Conservation (phyloP, 306 rosid species). For the Gleditsia sinensis region DNA sequence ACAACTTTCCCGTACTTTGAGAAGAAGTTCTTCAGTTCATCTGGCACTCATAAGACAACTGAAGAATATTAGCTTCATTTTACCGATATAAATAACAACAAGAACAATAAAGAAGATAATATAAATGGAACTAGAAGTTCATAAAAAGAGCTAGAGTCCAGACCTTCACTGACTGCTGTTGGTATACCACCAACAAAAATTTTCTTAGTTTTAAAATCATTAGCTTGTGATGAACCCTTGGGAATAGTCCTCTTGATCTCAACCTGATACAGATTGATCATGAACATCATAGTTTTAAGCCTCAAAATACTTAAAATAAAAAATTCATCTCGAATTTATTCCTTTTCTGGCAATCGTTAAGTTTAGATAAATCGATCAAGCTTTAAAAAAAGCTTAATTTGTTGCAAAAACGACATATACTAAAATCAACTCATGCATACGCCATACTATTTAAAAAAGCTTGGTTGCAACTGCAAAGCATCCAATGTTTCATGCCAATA, state of each 20-base stretch:
- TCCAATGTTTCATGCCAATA: not conserved
- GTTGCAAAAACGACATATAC: not conserved
- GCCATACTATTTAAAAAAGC: not conserved
- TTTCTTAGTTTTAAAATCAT: constrained; percentile 85
- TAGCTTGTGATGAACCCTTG: constrained; percentile 77
- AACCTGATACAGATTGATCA: constrained; percentile 49
- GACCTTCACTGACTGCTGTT: constrained; percentile 73
- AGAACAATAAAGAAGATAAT: not conserved
- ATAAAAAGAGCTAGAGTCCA: not conserved
- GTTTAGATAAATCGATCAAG: not conserved
- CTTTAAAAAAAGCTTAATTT: not conserved
- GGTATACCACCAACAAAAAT: constrained; percentile 96
- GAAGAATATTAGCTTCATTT: not conserved
- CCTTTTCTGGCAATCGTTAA: not conserved
- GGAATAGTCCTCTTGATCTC: constrained; percentile 97
- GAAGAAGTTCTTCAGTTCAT: constrained; percentile 75
- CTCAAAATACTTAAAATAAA: not conserved
- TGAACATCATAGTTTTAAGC: not conserved
- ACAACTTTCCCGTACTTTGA: constrained; percentile 70
- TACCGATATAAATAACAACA: not conserved
- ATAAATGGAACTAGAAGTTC: not conserved
- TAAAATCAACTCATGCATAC: not conserved
- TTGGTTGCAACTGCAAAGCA: not conserved
- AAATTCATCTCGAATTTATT: not conserved
- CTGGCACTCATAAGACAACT: constrained; percentile 38